These are phyloP conservation scores for Pichia nakasei DNA, from an alignment of 805 yeast genomes.

Conservation along the genomic window DNA sequence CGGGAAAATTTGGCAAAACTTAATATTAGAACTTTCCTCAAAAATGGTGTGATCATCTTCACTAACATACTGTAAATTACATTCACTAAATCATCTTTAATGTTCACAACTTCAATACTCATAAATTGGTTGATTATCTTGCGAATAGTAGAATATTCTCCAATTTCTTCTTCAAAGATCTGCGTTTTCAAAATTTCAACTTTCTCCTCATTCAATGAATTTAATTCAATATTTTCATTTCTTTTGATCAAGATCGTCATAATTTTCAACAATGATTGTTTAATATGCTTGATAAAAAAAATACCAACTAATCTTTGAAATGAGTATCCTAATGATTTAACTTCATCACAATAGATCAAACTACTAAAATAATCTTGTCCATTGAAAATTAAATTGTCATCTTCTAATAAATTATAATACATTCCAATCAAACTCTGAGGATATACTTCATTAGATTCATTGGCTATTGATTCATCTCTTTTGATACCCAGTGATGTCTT, in stretches of 20 bases:
- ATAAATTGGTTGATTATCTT: background rate
- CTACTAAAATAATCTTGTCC: slow-evolving; percentile 46
- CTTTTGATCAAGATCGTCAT: slow-evolving; percentile 12
- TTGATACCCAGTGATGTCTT: slow-evolving; percentile 14
- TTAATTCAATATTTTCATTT: background rate
- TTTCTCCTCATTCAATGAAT: background rate
- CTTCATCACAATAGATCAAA: slow-evolving; percentile 42
- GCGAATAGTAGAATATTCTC: background rate
- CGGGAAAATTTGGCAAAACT: slow-evolving; percentile 25
- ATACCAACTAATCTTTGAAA: slow-evolving; percentile 40
- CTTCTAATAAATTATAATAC: slow-evolving; percentile 50
- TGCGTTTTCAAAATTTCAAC: slow-evolving; percentile 2
- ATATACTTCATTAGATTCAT: slow-evolving; percentile 17
- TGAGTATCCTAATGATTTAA: slow-evolving; percentile 34
- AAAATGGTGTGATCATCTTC: slow-evolving; percentile 54
- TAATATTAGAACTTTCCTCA: slow-evolving; percentile 53
- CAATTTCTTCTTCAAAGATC: background rate
- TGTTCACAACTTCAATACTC: background rate
- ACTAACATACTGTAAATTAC: slow-evolving; percentile 45
- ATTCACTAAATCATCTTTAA: slow-evolving; percentile 24
- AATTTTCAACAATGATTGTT: slow-evolving; percentile 33
- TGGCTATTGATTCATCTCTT: slow-evolving; percentile 15
- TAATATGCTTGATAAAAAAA: slow-evolving; percentile 44
- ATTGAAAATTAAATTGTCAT: slow-evolving; percentile 25
- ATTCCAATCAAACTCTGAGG: slow-evolving; percentile 25